Conservation (phyloP, 2,329 filamentous ascomycete genomes). For the Passalora sequoiae region DNA sequence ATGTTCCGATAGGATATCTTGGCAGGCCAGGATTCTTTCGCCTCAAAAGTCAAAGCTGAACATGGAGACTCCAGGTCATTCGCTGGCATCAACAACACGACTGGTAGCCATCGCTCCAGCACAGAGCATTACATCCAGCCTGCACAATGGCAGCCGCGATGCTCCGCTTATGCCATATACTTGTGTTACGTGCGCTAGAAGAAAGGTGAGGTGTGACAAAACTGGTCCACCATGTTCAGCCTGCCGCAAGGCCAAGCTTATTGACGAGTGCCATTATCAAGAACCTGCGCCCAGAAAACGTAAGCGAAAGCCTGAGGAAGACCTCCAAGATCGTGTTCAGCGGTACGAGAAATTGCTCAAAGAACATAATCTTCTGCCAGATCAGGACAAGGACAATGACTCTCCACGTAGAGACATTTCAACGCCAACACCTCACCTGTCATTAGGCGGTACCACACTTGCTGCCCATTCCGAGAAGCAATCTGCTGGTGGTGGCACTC, state of each 20-base stretch:
- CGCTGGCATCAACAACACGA: neutral
- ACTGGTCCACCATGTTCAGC: conserved; percentile 32
- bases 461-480: neutral
- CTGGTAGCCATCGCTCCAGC: conserved; percentile 20
- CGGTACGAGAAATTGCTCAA: conserved; percentile 39
- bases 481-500: conserved; percentile 19
- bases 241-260: conserved; percentile 31
- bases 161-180: conserved; percentile 27
- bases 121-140: neutral
- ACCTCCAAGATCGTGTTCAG: conserved; percentile 35
- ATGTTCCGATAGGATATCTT: too few relatives aligned
- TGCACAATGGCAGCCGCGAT: conserved; percentile 7
- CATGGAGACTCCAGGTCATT: neutral
- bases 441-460: neutral
- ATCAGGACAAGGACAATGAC: conserved; percentile 6
- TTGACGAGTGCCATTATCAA: conserved; percentile 39
- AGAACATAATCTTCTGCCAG: conserved; percentile 33
- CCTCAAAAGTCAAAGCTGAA: neutral
- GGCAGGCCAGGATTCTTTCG: too few relatives aligned
- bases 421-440: neutral
- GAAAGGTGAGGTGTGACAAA: conserved; percentile 39
- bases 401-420: neutral
- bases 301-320: conserved; percentile 35
- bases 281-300: conserved; percentile 37
- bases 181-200: conserved; percentile 32